Evolutionary conservation across 2,329 filamentous ascomycete species (phyloP), one percentile per base, ranked within the genome.

Genomic region (Xylaria multiplex): DNA sequence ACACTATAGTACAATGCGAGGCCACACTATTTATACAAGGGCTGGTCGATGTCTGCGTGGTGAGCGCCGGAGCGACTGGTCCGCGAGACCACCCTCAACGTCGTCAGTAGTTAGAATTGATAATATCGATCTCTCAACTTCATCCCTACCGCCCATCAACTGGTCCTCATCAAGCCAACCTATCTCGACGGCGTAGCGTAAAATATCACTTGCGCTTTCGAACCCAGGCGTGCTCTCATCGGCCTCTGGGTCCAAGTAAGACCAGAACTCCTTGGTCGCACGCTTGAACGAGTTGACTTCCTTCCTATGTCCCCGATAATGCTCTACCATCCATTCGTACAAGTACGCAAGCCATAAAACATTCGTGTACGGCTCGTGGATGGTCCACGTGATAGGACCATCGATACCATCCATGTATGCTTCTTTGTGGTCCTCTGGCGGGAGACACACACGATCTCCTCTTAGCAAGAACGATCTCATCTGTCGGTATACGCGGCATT

Each of bases 321-420:
- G 79, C n/a, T 59, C 56, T 14, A 62, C 27, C 62, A 88, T 76
- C 74, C 88, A 88, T 42, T 81, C 78, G 71, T 88, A 88, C 5
- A 89, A 78, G 68, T 89, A 90, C 2, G 86, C 85, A 48, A 90
- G 80, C 88, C 88, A 90, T 19, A 90, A 78, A 1, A 90, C 86
- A 68, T 90, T 90, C 4, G 86, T 89, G 74, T 90, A 90, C 0
- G 88, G 86, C 32, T 81, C 81, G 69, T 85, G 84, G 0, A 77
- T 80, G 5, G 79, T 75, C 88, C 88, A 90, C 1, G 81, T 83
- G 11, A 88, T 79, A 3, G 83, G 76, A 1, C 82, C 84, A 62
- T 83, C 78, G 42, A 83, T 72, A 0, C 81, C 82, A 16, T 74
- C 69, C 35, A 81, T 80, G 70, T 87, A 86, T 0, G 85, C 81